Conservation (phyloP, 2,329 filamentous ascomycete species). For the Ilyonectria destructans region DNA sequence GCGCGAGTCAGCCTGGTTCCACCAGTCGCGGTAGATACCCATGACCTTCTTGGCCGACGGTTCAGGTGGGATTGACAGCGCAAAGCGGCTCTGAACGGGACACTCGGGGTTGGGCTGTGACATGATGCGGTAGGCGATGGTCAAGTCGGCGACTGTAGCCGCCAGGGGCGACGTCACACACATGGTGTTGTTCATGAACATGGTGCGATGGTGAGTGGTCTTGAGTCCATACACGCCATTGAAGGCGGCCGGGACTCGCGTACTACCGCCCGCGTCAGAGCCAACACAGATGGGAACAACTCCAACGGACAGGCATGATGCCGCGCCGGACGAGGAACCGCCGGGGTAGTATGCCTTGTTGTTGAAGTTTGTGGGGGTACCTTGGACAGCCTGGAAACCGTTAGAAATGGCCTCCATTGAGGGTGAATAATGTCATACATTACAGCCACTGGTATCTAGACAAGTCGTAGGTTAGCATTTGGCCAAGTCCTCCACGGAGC, state of each 20-base stretch:
- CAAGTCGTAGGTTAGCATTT: conserved; percentile 8
- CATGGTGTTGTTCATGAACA: conserved; percentile 68
- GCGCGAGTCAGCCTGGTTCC: conserved; percentile 67
- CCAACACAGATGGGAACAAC: conserved; percentile 84
- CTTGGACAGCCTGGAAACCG: conserved; percentile 69
- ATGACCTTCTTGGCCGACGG: conserved; percentile 72
- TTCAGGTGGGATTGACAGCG: conserved; percentile 65
- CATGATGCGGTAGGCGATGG: conserved; percentile 87
- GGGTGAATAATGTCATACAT: conserved; percentile 60
- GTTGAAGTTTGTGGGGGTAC: conserved; percentile 84
- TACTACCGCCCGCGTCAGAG: conserved; percentile 83
- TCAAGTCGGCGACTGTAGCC: conserved; percentile 82
- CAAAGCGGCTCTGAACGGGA: conserved; percentile 75
- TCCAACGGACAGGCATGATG: conserved; percentile 79
- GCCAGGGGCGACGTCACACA: conserved; percentile 83
- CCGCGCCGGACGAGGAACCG: conserved; percentile 85
- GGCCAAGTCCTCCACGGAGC: not conserved
- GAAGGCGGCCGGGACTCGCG: conserved; percentile 82
- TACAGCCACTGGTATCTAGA: conserved; percentile 86
- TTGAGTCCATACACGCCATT: conserved; percentile 90
- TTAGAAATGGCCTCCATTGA: conserved; percentile 56
- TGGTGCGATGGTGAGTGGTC: conserved; percentile 80
- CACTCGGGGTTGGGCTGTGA: conserved; percentile 79
- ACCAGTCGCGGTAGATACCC: conserved; percentile 76
- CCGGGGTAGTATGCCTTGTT: conserved; percentile 85